Conservation (phyloP, 495 filamentous ascomycete species). For the Cladorrhinum samala region DNA sequence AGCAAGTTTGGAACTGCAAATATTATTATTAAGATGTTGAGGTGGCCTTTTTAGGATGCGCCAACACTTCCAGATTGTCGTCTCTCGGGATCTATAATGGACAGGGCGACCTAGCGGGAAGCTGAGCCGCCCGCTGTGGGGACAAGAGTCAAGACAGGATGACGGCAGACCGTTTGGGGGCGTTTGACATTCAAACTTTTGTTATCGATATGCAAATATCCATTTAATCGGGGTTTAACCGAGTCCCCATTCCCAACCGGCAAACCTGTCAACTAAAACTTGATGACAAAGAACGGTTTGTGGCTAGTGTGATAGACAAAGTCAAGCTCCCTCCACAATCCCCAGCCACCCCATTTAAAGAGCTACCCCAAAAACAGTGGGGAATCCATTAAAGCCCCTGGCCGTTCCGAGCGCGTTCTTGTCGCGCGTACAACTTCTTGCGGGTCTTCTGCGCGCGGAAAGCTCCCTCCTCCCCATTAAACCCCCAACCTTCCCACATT, state of each 20-base stretch:
- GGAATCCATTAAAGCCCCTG: constrained; percentile 14
- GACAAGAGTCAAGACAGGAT: not conserved
- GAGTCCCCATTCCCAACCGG: no score
- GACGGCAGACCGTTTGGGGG: no score
- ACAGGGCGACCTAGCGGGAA: no score
- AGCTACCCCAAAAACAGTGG: not conserved
- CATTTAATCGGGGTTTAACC: no score
- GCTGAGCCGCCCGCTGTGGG: not conserved
- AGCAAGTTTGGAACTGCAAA: no score
- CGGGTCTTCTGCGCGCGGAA: not conserved
- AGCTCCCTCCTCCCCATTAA: not conserved
- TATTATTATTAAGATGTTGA: constrained; percentile 21
- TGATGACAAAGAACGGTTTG: not conserved
- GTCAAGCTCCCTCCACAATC: not conserved
- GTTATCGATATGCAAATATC: not conserved
- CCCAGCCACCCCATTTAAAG: constrained; percentile 21
- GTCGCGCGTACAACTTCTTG: not conserved
- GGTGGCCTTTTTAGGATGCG: constrained; percentile 12
- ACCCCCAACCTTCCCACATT: no score
- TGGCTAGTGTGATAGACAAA: constrained; percentile 10
- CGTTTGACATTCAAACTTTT: no score
- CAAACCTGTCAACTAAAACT: no score
- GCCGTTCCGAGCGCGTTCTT: constrained; percentile 1
- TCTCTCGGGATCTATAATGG: no score
- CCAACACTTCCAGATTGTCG: no score